These are phyloP conservation scores for Talaromyces adpressus DNA, from an alignment of 495 filamentous ascomycete species.

Conservation along the genomic window DNA sequence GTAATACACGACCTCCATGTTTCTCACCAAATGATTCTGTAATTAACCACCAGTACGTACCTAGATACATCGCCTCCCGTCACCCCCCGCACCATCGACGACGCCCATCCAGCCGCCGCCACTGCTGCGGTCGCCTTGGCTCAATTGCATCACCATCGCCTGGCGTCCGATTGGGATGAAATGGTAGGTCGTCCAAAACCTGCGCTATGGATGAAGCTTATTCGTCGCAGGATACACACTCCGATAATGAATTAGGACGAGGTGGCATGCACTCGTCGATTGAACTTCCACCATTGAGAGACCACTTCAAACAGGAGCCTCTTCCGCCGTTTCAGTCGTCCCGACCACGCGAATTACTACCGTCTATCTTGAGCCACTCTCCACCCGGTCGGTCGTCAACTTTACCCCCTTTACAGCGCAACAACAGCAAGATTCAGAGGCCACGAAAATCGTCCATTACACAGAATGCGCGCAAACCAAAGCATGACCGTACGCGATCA, in stretches of 20 bases:
- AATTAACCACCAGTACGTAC: conserved; percentile 23
- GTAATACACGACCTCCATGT: conserved; percentile 17
- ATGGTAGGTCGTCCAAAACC: conserved; percentile 50
- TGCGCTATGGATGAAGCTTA: neutral
- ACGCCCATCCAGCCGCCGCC: conserved; percentile 61
- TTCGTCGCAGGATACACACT: conserved; percentile 55
- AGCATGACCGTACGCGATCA: conserved; percentile 72
- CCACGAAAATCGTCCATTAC: conserved; percentile 80
- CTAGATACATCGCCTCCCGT: conserved; percentile 65
- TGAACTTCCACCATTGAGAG: conserved; percentile 66
- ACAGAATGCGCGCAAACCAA: conserved; percentile 61
- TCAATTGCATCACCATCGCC: conserved; percentile 76
- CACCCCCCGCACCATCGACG: conserved; percentile 67
- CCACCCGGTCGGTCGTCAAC: conserved; percentile 84
- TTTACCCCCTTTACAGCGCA: conserved; percentile 69
- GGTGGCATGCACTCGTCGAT: conserved; percentile 53
- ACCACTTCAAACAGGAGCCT: conserved; percentile 65
- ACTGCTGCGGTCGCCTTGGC: conserved; percentile 82
- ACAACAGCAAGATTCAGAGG: conserved; percentile 50
- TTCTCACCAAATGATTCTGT: conserved; percentile 16
- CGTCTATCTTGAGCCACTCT: conserved; percentile 72
- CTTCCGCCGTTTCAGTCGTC: conserved; percentile 55
- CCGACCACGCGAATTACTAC: conserved; percentile 64
- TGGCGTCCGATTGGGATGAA: conserved; percentile 79
- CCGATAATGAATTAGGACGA: conserved; percentile 60